Evolutionary conservation across 164 flowering plant species (phyloP), one percentile per base, ranked within the genome.

Genomic region (Nymphaea thermarum): DNA sequence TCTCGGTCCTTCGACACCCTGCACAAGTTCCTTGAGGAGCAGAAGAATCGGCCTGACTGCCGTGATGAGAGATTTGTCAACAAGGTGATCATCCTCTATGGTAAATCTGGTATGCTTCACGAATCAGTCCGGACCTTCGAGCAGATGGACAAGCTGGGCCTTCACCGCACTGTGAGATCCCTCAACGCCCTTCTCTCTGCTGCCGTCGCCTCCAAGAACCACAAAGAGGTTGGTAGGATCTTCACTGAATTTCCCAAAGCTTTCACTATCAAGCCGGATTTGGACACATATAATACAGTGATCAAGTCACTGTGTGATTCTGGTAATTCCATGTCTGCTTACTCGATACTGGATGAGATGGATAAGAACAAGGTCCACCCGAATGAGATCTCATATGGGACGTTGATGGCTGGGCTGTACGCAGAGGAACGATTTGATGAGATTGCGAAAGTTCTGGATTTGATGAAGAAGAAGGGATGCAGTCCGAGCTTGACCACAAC

Each of bases 321-420:
- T 3, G 87, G 94, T 55, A 47, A 77, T 42, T 69, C 92, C 2
- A 83, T 73, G 63, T 80, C 87, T 0, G 84, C 62, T 4, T 88
- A 78, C 66, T 82, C 89, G 14, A 60, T 90, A 5, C 44, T 90
- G 68, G 84, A 79, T 8, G 91, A 90, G 78, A 88, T 93, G 96
- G 87, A 77, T 42, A 81, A 82, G 79, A 82, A 80, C 63, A 69
- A 72, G 2, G 43, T 76, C 45, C 77, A 78, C 70, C 94, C 98
- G 2, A 85, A 85, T 71, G 77, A 74, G 5, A 74, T 79, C 17
- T 74, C 85, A 4, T 93, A 82, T 72, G 82, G 78, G 17, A 47
- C 64, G 10, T 44, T 75, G 80, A 67, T 93, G 42, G 81, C 85
- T 44, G 96, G 98, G 73, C 82, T 87, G 69, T 90, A 87, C 64